Evolutionary conservation across 441 rosid genomes (phyloP), one percentile per base, ranked within the genome.

Genomic region (Heliophila coronopifolia): DNA sequence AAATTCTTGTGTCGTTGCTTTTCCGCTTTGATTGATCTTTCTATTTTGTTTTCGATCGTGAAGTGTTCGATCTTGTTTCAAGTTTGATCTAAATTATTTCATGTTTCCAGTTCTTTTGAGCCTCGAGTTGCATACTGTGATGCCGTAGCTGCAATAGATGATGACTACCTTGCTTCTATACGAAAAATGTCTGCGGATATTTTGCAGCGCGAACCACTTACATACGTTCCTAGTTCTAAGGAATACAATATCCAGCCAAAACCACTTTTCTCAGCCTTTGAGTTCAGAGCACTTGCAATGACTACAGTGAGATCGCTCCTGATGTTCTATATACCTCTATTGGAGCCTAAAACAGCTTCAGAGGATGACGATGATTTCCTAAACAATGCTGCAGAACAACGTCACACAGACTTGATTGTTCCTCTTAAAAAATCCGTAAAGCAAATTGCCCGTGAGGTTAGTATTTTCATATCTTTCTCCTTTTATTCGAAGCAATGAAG

Each of bases 371-470:
- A 81, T 5, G 81, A 81, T 61, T 83, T 83, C 77, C 71, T 69
- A 26, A 70, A 75, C 63, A 84, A 73, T 22, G 34, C 59, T n/a
- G 65, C 31, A 13, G 87, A 74, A 57, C 73, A 72, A 14, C 73
- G 17, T 9, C 77, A 5, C 17, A 39, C 69, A n/a, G 97, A 88
- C 74, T 65, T 85, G 58, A 86, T 80, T 55, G 79, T 75, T 65
- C 97, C 97, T 45, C 81, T 92, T 36, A 72, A 83, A 66, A 81
- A 81, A 49, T 92, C 97, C 2, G 74, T 75, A 51, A 92, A 88
- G 65, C 97, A 88, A 67, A 83, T 92, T 42, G 63, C 71, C 37
- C 90, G 92, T 11, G 97, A 92, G 92, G 99, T 88, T 34, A 63
- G 73, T 54, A 20, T 38, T 39, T 16, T 10, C 9, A 43, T 2